phyloP scores from a whole-genome alignment of 495 filamentous ascomycete species.

The Xylaria acuta region DNA sequence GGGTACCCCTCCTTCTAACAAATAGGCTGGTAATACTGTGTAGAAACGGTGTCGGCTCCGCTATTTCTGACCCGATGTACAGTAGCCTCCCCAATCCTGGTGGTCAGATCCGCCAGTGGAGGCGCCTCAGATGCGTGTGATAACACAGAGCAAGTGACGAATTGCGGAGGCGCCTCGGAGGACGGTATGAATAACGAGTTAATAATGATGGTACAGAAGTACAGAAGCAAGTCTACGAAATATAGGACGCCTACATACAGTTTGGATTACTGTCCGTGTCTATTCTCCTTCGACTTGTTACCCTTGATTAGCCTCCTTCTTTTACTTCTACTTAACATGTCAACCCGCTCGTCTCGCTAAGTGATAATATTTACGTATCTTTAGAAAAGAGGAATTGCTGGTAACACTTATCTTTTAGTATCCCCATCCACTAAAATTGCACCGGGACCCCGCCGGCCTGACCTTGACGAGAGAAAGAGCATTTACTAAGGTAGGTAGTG shows the following conservation, averaged over 20 bases:
- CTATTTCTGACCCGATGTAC: slow-evolving; percentile 16
- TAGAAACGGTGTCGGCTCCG: slow-evolving; percentile 1
- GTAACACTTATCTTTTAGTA: background rate
- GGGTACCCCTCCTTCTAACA: slow-evolving; percentile 9
- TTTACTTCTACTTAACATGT: background rate
- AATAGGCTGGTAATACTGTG: slow-evolving; percentile 1
- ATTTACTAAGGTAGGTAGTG: background rate
- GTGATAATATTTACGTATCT: background rate
- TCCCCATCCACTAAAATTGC: slow-evolving; percentile 16
- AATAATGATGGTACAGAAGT: background rate
- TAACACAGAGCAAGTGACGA: slow-evolving; percentile 11
- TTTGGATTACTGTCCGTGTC: background rate
- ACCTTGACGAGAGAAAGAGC: background rate
- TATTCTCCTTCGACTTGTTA: background rate
- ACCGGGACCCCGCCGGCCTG: slow-evolving; percentile 19
- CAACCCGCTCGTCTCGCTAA: background rate
- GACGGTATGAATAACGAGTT: slow-evolving; percentile 10
- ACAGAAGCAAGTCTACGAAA: background rate
- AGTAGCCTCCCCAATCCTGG: slow-evolving; percentile 2
- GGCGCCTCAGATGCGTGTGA: slow-evolving; percentile 21
- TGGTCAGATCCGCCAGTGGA: slow-evolving; percentile 24
- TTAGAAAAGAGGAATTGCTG: background rate
- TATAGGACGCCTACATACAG: background rate
- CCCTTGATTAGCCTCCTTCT: background rate
- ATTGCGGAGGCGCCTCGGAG: slow-evolving; percentile 1